Conservation (phyloP, 768 basidiomycete genomes). For the Hypholoma fasciculare region DNA sequence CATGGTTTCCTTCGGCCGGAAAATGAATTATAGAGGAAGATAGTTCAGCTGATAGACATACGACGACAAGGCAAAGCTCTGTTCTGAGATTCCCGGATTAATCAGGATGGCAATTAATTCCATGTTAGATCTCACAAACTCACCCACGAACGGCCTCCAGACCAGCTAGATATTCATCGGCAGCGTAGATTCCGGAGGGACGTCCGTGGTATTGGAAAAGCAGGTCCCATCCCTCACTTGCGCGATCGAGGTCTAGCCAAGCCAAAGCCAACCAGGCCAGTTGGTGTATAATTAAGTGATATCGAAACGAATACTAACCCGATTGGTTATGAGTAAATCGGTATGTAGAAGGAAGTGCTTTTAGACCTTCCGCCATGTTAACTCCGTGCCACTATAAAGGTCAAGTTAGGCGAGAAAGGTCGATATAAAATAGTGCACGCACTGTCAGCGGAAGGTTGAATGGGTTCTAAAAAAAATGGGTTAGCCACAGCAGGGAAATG, state of each 20-base stretch:
- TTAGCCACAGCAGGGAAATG: not conserved
- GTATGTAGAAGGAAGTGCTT: slow-evolving; percentile 53
- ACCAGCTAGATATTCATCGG: slow-evolving; percentile 60
- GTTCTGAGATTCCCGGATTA: slow-evolving; percentile 33
- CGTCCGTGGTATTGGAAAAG: slow-evolving; percentile 60
- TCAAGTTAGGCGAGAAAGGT: not conserved
- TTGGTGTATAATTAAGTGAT: not conserved
- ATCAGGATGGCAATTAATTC: not conserved
- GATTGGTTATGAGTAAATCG: slow-evolving; percentile 58
- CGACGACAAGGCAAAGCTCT: slow-evolving; percentile 55
- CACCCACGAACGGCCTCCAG: slow-evolving; percentile 54
- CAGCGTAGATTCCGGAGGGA: slow-evolving; percentile 54
- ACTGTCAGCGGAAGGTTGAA: slow-evolving; percentile 44
- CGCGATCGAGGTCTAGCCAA: slow-evolving; percentile 43
- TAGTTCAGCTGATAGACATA: slow-evolving; percentile 21
- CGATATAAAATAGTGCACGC: not conserved
- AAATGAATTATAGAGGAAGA: not conserved
- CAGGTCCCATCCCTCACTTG: slow-evolving; percentile 54
- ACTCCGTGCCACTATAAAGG: slow-evolving; percentile 54
- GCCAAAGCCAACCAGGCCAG: not conserved
- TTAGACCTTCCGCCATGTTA: slow-evolving; percentile 58
- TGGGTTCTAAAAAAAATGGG: slow-evolving; percentile 34
- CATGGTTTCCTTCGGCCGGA: slow-evolving; percentile 51
- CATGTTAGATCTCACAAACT: not conserved
- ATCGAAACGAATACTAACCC: slow-evolving; percentile 27